A percentile compares a stretch with the other conserved stretches of the same genome.
Evolutionary conservation across 2,329 filamentous ascomycete genomes (phyloP).

Genomic region (Cytospora piceicola): DNA sequence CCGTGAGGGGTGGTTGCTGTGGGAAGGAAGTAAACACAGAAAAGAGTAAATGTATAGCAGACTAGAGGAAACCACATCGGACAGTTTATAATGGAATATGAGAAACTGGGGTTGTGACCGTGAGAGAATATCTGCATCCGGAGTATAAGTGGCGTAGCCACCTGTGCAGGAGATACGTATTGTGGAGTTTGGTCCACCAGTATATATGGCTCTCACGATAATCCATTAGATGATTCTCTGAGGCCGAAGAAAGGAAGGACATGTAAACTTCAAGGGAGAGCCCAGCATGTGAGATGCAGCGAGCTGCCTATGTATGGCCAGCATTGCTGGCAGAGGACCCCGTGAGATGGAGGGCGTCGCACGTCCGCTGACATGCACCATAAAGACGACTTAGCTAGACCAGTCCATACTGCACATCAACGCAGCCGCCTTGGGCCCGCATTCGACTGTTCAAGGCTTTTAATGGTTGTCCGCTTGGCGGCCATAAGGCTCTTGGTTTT

Average conservation of each 20-base stretch:
- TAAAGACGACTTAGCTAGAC: neutral
- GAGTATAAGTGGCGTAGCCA: neutral
- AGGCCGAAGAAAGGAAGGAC: neutral
- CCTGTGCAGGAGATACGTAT: neutral
- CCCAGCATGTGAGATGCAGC: constrained; percentile 5
- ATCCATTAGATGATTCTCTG: neutral
- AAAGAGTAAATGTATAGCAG: neutral
- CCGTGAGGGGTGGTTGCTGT: neutral
- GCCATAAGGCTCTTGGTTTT: neutral
- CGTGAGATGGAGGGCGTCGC: neutral
- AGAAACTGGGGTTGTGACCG: neutral
- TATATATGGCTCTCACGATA: neutral
- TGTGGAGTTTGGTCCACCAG: neutral
- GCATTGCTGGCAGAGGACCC: constrained; percentile 10
- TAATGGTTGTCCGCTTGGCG: neutral
- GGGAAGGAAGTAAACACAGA: neutral
- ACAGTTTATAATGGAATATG: neutral
- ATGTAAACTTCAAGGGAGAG: neutral
- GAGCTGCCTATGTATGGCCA: constrained; percentile 1
- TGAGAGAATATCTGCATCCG: neutral
- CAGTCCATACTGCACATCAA: neutral
- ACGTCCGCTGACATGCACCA: neutral
- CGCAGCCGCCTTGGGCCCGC: neutral
- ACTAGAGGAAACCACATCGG: neutral
- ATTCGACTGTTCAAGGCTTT: neutral